phyloP scores from a whole-genome alignment of 1,139 yeast species.

The Geotrichum citri-aurantii region DNA sequence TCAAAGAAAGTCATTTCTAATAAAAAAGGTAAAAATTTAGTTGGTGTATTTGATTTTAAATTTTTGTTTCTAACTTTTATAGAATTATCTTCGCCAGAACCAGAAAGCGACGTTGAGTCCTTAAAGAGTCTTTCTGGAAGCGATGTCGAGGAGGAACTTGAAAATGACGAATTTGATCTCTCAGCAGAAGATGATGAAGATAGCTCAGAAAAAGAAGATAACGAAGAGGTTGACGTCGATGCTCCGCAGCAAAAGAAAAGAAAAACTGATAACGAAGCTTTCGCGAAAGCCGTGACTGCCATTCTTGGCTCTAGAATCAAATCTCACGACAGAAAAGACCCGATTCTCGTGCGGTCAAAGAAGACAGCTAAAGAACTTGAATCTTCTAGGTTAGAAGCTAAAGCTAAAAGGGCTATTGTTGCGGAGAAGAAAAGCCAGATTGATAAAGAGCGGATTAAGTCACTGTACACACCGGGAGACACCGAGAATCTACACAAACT shows the following conservation, averaged over 20 bases:
- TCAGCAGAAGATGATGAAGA: slow-evolving; percentile 22
- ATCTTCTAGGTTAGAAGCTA: slow-evolving; percentile 72
- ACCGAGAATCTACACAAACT: slow-evolving; percentile 49
- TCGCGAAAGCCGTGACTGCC: slow-evolving; percentile 78
- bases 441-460: slow-evolving; percentile 56
- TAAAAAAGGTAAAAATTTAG: neutral
- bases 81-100: neutral
- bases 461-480: slow-evolving; percentile 45
- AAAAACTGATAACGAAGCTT: slow-evolving; percentile 59
- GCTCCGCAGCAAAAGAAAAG: slow-evolving; percentile 30
- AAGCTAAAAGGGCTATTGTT: slow-evolving; percentile 67
- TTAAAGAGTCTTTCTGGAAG: slow-evolving; percentile 7
- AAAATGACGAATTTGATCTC: slow-evolving; percentile 16
- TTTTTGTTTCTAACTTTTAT: neutral
- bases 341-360: slow-evolving; percentile 73
- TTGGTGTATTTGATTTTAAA: neutral
- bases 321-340: slow-evolving; percentile 82
- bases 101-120: slow-evolving; percentile 8
- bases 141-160: slow-evolving; percentile 15
- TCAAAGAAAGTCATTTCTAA: neutral
- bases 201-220: slow-evolving; percentile 23
- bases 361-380: slow-evolving; percentile 66
- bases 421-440: slow-evolving; percentile 65
- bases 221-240: slow-evolving; percentile 27
- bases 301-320: slow-evolving; percentile 80